Evolutionary conservation across 1,284 basidiomycete genomes (phyloP).

Genomic region (Cryptococcus neoformans): DNA sequence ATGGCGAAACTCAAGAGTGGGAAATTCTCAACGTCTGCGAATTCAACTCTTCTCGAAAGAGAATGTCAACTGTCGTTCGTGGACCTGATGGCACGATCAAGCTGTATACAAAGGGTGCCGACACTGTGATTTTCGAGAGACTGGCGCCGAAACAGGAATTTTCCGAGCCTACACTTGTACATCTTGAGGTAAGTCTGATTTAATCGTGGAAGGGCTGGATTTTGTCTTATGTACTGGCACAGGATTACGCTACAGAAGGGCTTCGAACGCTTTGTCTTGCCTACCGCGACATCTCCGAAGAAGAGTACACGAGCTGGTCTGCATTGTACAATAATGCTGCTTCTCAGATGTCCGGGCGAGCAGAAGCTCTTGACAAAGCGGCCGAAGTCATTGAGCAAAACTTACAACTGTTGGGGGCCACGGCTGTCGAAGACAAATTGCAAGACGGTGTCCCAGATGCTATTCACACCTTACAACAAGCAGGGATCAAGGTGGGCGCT

Average conservation of each 20-base stretch:
- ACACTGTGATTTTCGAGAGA: constrained; percentile 93
- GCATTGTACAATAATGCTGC: constrained; percentile 87
- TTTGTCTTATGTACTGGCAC: constrained; percentile 3
- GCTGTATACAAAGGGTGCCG: constrained; percentile 95
- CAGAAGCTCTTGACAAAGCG: constrained; percentile 89
- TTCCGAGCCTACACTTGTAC: constrained; percentile 79
- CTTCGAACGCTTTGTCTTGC: constrained; percentile 95
- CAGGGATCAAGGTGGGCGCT: constrained; percentile 80
- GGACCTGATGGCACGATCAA: constrained; percentile 88
- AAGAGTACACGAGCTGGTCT: constrained; percentile 88
- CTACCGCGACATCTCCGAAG: constrained; percentile 83
- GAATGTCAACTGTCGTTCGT: constrained; percentile 94
- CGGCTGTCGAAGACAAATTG: constrained; percentile 97
- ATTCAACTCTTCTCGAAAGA: constrained; percentile 96
- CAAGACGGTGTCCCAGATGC: constrained; percentile 99
- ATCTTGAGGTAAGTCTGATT: constrained; percentile 70
- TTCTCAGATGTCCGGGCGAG: constrained; percentile 84
- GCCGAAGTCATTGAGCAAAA: constrained; percentile 97
- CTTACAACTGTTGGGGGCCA: constrained; percentile 87
- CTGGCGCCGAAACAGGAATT: constrained; percentile 73
- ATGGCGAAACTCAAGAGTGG: constrained; percentile 72
- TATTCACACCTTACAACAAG: constrained; percentile 95
- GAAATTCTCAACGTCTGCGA: constrained; percentile 96
- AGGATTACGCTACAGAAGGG: constrained; percentile 97
- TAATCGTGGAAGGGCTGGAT: background rate